A percentile compares a stretch with the other conserved stretches of the same genome.
Conservation (phyloP, 352 stramenopile species). For the Thalassiosira hispida region DNA sequence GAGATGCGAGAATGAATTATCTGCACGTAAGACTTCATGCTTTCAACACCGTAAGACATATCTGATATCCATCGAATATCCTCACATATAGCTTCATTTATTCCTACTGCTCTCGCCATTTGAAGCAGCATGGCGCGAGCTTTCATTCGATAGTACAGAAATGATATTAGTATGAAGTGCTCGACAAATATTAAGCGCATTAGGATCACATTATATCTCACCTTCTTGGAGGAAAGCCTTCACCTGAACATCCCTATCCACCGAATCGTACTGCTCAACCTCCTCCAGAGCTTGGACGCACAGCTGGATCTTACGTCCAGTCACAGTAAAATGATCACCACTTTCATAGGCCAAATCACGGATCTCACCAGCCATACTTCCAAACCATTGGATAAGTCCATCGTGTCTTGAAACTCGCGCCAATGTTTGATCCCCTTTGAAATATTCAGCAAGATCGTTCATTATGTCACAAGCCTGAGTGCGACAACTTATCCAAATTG, state of each 20-base stretch:
- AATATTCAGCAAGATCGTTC: conserved; percentile 93
- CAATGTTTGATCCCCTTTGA: conserved; percentile 91
- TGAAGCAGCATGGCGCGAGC: conserved; percentile 91
- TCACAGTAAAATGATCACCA: conserved; percentile 91
- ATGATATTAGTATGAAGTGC: too few relatives aligned
- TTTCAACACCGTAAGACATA: conserved; percentile 93
- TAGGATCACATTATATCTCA: too few relatives aligned
- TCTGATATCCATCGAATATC: conserved; percentile 94
- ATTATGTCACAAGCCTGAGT: conserved; percentile 86
- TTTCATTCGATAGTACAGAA: too few relatives aligned
- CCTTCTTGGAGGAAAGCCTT: conserved; percentile 90
- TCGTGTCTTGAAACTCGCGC: conserved; percentile 93
- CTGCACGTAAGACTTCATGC: conserved; percentile 93
- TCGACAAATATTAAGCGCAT: too few relatives aligned
- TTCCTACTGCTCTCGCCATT: conserved; percentile 94
- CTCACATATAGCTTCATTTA: conserved; percentile 91
- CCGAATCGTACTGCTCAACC: conserved; percentile 95
- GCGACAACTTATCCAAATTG: conserved; percentile 89
- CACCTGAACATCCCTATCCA: conserved; percentile 94
- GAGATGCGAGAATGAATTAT: conserved; percentile 93
- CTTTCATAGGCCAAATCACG: conserved; percentile 85
- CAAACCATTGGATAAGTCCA: conserved; percentile 93
- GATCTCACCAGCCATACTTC: conserved; percentile 90
- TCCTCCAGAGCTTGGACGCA: conserved; percentile 92
- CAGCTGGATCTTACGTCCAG: conserved; percentile 92